Conservation (phyloP, 2,329 filamentous ascomycete genomes). For the Zasmidium citrigriseum region DNA sequence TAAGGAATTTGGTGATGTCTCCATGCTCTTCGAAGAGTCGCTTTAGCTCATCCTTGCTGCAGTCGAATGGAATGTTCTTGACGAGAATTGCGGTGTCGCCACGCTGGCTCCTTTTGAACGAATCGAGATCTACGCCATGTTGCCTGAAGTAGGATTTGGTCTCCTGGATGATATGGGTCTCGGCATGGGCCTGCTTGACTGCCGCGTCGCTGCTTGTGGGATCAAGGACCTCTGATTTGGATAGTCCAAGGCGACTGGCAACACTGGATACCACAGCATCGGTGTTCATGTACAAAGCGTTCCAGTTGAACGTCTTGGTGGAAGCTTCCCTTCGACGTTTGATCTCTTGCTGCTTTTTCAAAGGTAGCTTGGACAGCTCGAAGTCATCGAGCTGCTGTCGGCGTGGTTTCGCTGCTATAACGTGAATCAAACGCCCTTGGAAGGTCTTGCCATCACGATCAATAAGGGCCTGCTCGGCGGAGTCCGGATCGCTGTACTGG, state of each 20-base stretch:
- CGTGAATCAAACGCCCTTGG: conserved; percentile 87
- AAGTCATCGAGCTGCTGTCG: conserved; percentile 85
- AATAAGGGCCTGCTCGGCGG: conserved; percentile 77
- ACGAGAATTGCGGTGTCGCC: conserved; percentile 87
- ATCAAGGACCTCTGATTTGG: conserved; percentile 88
- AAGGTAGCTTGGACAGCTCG: conserved; percentile 82
- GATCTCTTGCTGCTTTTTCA: conserved; percentile 93
- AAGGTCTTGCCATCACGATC: conserved; percentile 82
- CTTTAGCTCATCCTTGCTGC: conserved; percentile 74
- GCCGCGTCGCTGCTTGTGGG: conserved; percentile 94
- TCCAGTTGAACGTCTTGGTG: conserved; percentile 88
- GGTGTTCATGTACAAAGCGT: conserved; percentile 96
- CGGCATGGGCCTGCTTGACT: conserved; percentile 93
- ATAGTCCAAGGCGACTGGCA: conserved; percentile 80
- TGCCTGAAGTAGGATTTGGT: conserved; percentile 87
- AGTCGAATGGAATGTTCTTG: conserved; percentile 91
- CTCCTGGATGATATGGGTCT: conserved; percentile 94
- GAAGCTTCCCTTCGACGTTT: conserved; percentile 80
- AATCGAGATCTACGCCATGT: conserved; percentile 87
- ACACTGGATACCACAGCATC: conserved; percentile 92
- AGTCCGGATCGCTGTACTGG: conserved; percentile 70
- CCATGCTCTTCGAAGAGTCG: conserved; percentile 85
- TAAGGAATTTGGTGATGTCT: conserved; percentile 75
- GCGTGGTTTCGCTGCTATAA: conserved; percentile 81
- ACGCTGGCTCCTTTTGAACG: conserved; percentile 81